phyloP scores from a whole-genome alignment of 768 basidiomycete genomes.

The Suillus subaureus region DNA sequence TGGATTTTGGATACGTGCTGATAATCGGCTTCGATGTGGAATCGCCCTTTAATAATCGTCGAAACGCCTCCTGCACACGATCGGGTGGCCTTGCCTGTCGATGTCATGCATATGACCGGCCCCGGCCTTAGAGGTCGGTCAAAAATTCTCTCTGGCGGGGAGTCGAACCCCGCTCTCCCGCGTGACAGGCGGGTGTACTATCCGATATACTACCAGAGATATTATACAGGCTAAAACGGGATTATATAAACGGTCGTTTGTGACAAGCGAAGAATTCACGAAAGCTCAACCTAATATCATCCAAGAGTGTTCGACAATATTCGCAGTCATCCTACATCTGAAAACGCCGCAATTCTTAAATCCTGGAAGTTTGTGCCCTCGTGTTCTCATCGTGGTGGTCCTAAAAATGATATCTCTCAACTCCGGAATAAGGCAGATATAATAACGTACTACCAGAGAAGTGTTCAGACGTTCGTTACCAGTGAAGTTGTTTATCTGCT shows the following conservation, averaged over 20 bases:
- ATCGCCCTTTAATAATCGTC: too few species aligned
- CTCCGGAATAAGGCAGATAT: background rate
- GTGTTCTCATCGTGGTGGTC: background rate
- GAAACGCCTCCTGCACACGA: too few species aligned
- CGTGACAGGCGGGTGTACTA: constrained; percentile 40
- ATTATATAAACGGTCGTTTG: background rate
- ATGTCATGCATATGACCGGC: too few species aligned
- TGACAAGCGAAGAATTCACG: too few species aligned
- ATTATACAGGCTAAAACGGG: background rate
- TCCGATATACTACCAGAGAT: constrained; percentile 38
- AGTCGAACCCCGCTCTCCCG: constrained; percentile 38
- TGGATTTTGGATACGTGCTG: too few species aligned
- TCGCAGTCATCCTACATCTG: background rate
- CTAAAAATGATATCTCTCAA: background rate
- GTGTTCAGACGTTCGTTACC: too few species aligned
- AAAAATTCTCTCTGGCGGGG: constrained; percentile 34
- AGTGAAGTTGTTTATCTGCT: background rate
- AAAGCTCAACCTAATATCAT: too few species aligned
- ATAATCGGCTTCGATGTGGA: too few species aligned
- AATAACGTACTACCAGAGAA: too few species aligned
- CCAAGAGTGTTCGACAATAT: too few species aligned
- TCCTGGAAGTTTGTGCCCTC: background rate
- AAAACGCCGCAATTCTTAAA: background rate
- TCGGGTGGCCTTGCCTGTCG: too few species aligned
- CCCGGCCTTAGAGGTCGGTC: too few species aligned